Evolutionary conservation across 78 protist species (phyloP).

Genomic region (Protostelium mycophagum): DNA sequence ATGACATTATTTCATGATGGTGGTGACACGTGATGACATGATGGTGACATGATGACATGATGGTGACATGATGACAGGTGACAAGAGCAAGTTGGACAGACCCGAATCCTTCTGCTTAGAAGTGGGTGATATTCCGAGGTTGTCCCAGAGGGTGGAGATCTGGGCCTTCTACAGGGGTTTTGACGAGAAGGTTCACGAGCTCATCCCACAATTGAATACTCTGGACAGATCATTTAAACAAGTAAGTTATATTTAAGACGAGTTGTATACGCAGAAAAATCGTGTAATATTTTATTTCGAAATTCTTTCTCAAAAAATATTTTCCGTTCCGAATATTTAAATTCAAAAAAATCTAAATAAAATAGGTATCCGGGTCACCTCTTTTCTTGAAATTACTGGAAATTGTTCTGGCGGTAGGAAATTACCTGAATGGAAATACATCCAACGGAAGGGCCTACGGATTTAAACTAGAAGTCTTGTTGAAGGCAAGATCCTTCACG

Average conservation of each 20-base stretch:
- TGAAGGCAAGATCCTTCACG: neutral
- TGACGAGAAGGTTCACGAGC: neutral
- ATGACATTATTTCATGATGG: no score
- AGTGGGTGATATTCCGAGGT: neutral
- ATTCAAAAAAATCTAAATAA: no score
- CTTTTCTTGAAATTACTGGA: constrained; percentile 33
- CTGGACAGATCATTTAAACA: neutral
- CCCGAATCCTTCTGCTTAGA: neutral
- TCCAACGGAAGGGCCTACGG: constrained; percentile 56
- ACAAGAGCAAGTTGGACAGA: neutral
- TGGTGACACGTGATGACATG: no score
- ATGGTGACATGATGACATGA: no score
- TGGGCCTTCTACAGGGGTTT: neutral
- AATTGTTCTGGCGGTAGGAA: constrained; percentile 52
- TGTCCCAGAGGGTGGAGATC: neutral
- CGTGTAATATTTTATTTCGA: no score
- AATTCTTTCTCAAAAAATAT: no score
- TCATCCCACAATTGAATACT: neutral
- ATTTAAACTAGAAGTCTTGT: constrained; percentile 36
- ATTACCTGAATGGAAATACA: constrained; percentile 65
- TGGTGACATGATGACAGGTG: neutral
- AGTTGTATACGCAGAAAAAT: neutral
- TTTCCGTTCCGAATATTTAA: neutral
- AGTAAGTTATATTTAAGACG: neutral
- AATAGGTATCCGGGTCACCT: neutral